phyloP scores from a whole-genome alignment of 768 basidiomycete species.

The Sistotremastrum niveocremeum region DNA sequence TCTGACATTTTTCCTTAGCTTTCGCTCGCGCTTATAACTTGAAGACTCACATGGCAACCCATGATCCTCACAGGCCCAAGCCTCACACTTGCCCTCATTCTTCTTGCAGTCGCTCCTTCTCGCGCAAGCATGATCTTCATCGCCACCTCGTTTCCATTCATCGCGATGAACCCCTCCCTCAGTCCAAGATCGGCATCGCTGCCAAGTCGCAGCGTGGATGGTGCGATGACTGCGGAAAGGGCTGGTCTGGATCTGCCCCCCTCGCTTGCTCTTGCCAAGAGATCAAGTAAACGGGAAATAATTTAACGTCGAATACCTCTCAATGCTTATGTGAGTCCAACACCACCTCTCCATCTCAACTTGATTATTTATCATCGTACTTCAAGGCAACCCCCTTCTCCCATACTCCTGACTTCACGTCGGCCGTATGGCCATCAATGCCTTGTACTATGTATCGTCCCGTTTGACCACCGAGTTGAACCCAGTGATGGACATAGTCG shows the following conservation, averaged over 20 bases:
- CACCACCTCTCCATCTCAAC: too few species aligned
- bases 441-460: too few species aligned
- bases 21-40: slow-evolving; percentile 91
- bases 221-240: slow-evolving; percentile 66
- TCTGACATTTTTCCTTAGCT: slow-evolving; percentile 28
- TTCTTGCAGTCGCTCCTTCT: slow-evolving; percentile 81
- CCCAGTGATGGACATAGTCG: too few species aligned
- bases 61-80: slow-evolving; percentile 84
- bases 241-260: slow-evolving; percentile 38
- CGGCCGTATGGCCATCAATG: too few species aligned
- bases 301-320: too few species aligned
- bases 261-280: slow-evolving; percentile 42
- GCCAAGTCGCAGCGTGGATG: slow-evolving; percentile 50
- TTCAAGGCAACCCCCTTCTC: too few species aligned
- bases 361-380: too few species aligned
- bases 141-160: slow-evolving; percentile 83
- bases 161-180: slow-evolving; percentile 44
- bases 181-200: slow-evolving; percentile 40
- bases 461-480: too few species aligned
- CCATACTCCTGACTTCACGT: too few species aligned
- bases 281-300: slow-evolving; percentile 34
- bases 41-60: slow-evolving; percentile 91
- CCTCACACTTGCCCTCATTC: slow-evolving; percentile 80
- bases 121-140: slow-evolving; percentile 86
- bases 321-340: too few species aligned